Base-by-base conservation (phyloP, 2,329 filamentous ascomycete genomes). In the Fusarium continuum region DNA sequence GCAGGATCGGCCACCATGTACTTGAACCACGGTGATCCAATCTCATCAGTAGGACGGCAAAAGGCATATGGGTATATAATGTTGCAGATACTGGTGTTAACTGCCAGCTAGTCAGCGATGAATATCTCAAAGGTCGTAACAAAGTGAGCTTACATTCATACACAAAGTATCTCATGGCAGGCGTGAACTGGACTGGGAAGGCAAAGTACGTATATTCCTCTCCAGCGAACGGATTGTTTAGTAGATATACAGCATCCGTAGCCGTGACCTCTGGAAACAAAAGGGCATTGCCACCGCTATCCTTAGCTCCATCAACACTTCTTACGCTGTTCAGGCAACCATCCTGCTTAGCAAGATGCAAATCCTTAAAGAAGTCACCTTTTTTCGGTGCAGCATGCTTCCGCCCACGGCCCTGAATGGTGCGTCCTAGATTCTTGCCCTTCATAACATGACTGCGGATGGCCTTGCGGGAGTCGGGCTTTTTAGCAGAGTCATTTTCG, bases 381-480 rank as follows among this genome's bases (percentile, higher is more conserved):
- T 40, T 9, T 14, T 36, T 22, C 6, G 23, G 13, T 17, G 38
- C 28, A 14, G 63, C 65, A 40, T 69, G 55, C 39, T 52, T 68
- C 28, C 57, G 57, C 2, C 65, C 66, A 14, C 66, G 63, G 2
- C 61, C 61, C 17, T 52, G 43, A 20, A 69, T 64, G 23, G 26
- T 68, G 8, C 53, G 66, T 2, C 66, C 66, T 16, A 59, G 23
- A 32, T 69, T 69, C 40, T 59, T 68, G 20, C 65, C 65, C 45
- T 67, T 68, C 65, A 69, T 69, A 6, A 69, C 66, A 66, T 68
- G 65, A 14, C 65, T 55, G 16, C 65, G 66, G 36, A 69, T 69
- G 1, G 53, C 52, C 35, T 50, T 57, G 5, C 65, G 59, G 3
- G 56, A 35, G n/a, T 46, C 38, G 10, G 60, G 46, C 4, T 32